Evolutionary conservation across 768 basidiomycete species (phyloP).

Genomic region (Collybia sp.): DNA sequence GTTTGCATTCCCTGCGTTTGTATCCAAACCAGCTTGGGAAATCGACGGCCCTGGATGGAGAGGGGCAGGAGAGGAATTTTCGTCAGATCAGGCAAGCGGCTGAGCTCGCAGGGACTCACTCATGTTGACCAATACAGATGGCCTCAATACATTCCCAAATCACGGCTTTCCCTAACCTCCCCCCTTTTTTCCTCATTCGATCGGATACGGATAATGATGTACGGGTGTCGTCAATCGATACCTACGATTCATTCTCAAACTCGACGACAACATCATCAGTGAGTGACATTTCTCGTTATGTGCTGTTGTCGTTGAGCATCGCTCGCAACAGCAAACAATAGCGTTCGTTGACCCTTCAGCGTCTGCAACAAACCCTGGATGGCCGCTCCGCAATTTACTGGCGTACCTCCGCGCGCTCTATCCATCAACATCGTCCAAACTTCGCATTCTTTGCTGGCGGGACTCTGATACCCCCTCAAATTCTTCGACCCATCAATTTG

Average conservation of each 20-base stretch:
- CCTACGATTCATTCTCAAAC: slow-evolving; percentile 55
- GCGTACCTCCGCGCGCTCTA: slow-evolving; percentile 68
- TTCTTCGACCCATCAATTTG: slow-evolving; percentile 11
- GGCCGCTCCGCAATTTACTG: slow-evolving; percentile 92
- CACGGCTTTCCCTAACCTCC: slow-evolving; percentile 23
- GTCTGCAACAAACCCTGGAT: slow-evolving; percentile 67
- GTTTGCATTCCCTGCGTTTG: slow-evolving; percentile 95
- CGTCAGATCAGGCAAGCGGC: slow-evolving; percentile 32
- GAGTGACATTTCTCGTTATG: background rate
- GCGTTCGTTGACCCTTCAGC: slow-evolving; percentile 87
- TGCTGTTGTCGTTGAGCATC: background rate
- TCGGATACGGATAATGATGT: slow-evolving; percentile 23
- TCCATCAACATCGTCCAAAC: slow-evolving; percentile 35
- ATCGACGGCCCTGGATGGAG: slow-evolving; percentile 60
- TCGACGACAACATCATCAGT: slow-evolving; percentile 15
- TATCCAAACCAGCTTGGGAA: slow-evolving; percentile 88
- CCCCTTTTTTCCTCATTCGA: slow-evolving; percentile 62
- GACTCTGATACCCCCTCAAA: slow-evolving; percentile 46
- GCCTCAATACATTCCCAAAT: slow-evolving; percentile 48
- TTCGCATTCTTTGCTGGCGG: slow-evolving; percentile 78
- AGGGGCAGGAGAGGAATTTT: slow-evolving; percentile 39
- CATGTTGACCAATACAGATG: slow-evolving; percentile 32
- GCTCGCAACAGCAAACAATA: slow-evolving; percentile 31
- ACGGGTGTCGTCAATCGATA: slow-evolving; percentile 49
- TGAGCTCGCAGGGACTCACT: background rate